Base-by-base conservation (phyloP, 768 basidiomycete species). In the Tephrocybe sp. region DNA sequence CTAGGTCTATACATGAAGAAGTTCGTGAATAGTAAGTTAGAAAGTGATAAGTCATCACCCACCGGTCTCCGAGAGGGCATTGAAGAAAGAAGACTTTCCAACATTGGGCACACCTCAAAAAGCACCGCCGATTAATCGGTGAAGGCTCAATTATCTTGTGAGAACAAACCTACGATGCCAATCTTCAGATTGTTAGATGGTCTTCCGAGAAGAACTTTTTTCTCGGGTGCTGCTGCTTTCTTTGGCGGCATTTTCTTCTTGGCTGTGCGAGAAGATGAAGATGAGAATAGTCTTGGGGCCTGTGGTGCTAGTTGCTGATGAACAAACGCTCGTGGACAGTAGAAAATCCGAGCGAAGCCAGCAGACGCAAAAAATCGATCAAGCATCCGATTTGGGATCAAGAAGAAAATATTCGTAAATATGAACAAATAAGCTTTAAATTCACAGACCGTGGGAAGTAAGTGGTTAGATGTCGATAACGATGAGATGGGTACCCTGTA, bases 71-170 rank as follows among this genome's bases (percentile, higher is more conserved):
- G 96, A 95, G 46, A 98, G 82, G 34, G 79, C 88, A 69, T 99
- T 99, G 83, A 99, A 99, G 72, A 98, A 96, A n/a, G 94, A 97
- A 0, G 92, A 94, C 71, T 99, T 98, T 56, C 97, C 97, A 60
- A 98, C 96, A 68, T 99, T 98, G 47, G 96, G 94, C 35, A 97
- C 71, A 66, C 91, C 90, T 93, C 45, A 35, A 39, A 7, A 36
- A 31, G 23, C 34, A 50, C 54, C 11, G 56, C 34, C 44, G 41
- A 26, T 53, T 8, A 61, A 52, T 54, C 53, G 65, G 42, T 63
- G 53, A 47, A 57, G 43, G 49, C 53, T 58, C 38, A 32, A 55
- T 31, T 30, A 48, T 58, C 53, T 53, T 50, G 16, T 34, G 50
- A 52, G 55, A 72, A 81, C 85, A 71, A 70, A 92, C 92, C 95